A percentile compares a stretch with the other conserved stretches of the same genome.
Evolutionary conservation across 192 early-diverging fungal genomes (phyloP).

Genomic region (Phlyctochytrium planicorne): DNA sequence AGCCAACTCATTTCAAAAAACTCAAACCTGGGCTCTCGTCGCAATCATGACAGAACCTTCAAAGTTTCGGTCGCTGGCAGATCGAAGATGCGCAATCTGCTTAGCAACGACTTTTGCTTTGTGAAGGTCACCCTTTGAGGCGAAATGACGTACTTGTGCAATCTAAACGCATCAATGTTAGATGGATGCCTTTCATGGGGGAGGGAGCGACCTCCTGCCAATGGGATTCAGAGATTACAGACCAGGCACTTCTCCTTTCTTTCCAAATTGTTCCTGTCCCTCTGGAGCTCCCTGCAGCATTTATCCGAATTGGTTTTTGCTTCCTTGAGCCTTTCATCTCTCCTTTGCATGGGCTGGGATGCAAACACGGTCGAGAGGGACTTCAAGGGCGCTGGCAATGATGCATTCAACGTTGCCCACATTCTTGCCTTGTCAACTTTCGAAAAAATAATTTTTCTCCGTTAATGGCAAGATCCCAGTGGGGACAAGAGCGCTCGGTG

Average conservation of each 20-base stretch:
- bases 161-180: no score
- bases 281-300: slow-evolving; percentile 29
- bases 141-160: slow-evolving; percentile 28
- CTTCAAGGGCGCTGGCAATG: no score
- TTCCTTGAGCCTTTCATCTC: slow-evolving; percentile 36
- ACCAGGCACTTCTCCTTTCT: slow-evolving; percentile 44
- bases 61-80: slow-evolving; percentile 40
- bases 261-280: slow-evolving; percentile 45
- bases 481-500: no score
- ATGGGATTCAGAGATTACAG: no score
- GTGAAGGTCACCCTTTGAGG: slow-evolving; percentile 37
- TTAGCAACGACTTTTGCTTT: slow-evolving; percentile 45
- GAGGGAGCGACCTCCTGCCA: no score
- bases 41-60: slow-evolving; percentile 39
- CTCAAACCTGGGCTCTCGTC: slow-evolving; percentile 40
- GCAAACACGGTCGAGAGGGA: no score
- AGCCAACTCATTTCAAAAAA: no score
- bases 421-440: no score
- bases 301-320: slow-evolving; percentile 38
- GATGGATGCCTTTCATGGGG: no score
- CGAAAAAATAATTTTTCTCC: no score
- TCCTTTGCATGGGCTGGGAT: slow-evolving; percentile 30
- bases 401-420: no score
- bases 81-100: slow-evolving; percentile 40
- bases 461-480: no score